Evolutionary conservation across 441 rosid species (phyloP), one percentile per base, ranked within the genome.

Genomic region (Syzygium syzygioides): DNA sequence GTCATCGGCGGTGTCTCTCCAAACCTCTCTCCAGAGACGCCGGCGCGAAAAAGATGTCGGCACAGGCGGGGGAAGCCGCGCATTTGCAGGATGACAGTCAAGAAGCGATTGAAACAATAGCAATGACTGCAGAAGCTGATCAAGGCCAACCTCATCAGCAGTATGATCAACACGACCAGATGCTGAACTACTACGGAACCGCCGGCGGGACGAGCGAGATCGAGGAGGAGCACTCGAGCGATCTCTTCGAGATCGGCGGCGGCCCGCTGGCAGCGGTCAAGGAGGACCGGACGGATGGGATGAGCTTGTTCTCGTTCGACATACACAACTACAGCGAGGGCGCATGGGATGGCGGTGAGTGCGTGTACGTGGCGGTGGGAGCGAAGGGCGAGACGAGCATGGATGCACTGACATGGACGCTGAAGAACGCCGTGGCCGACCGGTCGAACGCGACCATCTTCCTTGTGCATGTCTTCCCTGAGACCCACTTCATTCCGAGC

Each of bases 391-490:
- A 95, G 85, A 93, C 97, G 3, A 95, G 99, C 93, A 91, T 94
- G 94, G 98, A 93, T 55, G 97, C 98, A 17, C 93, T 96, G 91
- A 90, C 92, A 19, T 97, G 98, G 99, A 90, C 98, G 59, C 88
- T 95, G 64, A 91, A 90, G 87, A 92, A 95, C 87, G 90, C 88
- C 50, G 88, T 93, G 10, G 87, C 91, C 52, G n/a, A 79, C 79
- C 91, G 48, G 30, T 20, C 89, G 55, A 85, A 93, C 48, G 92
- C 96, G 45, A 71, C 90, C 86, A 86, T 96, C 71, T 94, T 91
- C 88, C 98, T 96, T 89, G 90, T 97, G 71, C 97, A 95, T 86
- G 92, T 96, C 89, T 96, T 92, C 93, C 98, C 98, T 25, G 94
- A 94, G 93, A 91, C 91, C 52, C 98, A 92, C 83, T 91, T 84